Base-by-base conservation (phyloP, 2,329 filamentous ascomycete genomes). In the Cyclaneusma minus region DNA sequence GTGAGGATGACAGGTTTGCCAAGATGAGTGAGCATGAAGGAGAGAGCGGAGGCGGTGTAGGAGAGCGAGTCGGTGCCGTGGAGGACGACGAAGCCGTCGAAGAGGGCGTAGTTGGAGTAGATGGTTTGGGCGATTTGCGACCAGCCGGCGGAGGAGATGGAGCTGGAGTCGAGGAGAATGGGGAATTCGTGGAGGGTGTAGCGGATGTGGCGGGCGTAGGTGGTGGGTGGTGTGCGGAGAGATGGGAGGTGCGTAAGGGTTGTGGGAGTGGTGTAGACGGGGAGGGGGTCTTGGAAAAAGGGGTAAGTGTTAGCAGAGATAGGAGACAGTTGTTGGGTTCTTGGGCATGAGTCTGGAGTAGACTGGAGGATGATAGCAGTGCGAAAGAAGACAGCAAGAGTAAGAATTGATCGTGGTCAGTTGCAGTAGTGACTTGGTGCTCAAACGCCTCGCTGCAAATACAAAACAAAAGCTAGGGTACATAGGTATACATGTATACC, bases 1-100 rank as follows among this genome's bases (percentile, higher is more conserved):
- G 75, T 81, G 22, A 81, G 51, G 27, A 81, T 68, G 12, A 81
- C 68, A 0, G 75, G 71, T 48, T 81, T 81, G 10, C 73, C 74
- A 8, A 81, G 54, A 39, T 78, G 71, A 38, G 72, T 64, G 22
- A 81, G 56, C 73, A 80, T 80, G 54, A 80, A 81, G 40, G 70
- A 77, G 29, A 81, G 52, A 3, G 75, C 75, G 3, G 73, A 78
- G 38, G 64, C 68, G 5, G 74, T 78, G 44, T 81, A 81, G 9
- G 65, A 72, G 29, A 80, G 49, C 34, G 66, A 74, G 42, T 80
- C 74, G 2, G 74, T 80, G 21, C 74, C 74, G 41, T 80, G 74
- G 15, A 79, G 59, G n/a, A 80, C 58, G 3, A 80, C 71, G 38
- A 80, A 80, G 4, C 68, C 73, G 44, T 81, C 75, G 41, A 75